These are phyloP conservation scores for Ensete glaucum DNA, from an alignment of 176 grass and related monocot species.

Conservation along the genomic window DNA sequence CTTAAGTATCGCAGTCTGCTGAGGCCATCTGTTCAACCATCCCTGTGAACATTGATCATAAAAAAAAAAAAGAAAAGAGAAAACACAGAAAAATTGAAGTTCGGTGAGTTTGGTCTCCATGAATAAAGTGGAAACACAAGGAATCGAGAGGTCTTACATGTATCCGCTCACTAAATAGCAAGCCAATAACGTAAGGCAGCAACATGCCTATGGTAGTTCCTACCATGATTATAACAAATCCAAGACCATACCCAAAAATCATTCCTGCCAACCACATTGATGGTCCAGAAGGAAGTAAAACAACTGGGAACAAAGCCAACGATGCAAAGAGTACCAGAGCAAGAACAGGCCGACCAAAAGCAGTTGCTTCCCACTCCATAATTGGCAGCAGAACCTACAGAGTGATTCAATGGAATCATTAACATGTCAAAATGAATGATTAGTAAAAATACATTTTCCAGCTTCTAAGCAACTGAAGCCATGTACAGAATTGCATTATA, in stretches of 20 bases:
- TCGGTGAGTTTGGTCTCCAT: no score
- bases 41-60: conserved; percentile 27
- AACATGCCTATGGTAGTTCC: conserved; percentile 71
- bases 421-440: conserved; percentile 11
- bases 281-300: conserved; percentile 65
- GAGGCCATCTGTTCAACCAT: conserved; percentile 84
- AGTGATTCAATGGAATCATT: background rate
- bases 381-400: conserved; percentile 75
- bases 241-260: conserved; percentile 77
- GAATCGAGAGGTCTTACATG: conserved; percentile 37
- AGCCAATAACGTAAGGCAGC: conserved; percentile 61
- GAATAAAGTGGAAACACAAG: background rate
- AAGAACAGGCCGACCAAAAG: conserved; percentile 50
- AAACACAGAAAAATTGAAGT: background rate
- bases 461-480: background rate
- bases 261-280: conserved; percentile 88
- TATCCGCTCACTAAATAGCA: conserved; percentile 44
- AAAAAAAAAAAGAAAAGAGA: background rate
- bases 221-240: conserved; percentile 67
- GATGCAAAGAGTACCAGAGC: conserved; percentile 48
- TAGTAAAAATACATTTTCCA: background rate
- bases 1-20: conserved; percentile 55
- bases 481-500: background rate
- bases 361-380: conserved; percentile 72
- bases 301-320: conserved; percentile 56